phyloP scores from a whole-genome alignment of 768 basidiomycete species.

The Artomyces pyxidatus region DNA sequence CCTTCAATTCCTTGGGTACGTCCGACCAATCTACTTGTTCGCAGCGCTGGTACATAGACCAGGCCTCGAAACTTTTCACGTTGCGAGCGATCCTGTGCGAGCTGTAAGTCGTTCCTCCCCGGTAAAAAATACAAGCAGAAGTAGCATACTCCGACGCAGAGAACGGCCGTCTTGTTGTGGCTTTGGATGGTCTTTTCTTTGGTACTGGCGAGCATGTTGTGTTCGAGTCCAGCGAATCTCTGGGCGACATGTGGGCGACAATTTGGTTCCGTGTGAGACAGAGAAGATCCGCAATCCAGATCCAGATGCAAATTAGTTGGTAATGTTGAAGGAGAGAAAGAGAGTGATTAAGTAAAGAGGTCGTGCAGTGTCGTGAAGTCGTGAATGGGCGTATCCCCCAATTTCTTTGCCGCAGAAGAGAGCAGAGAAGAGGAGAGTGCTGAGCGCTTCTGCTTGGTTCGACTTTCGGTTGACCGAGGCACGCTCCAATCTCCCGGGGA shows the following conservation, averaged over 20 bases:
- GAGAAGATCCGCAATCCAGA: not conserved
- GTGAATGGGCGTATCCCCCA: not conserved
- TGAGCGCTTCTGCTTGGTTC: too few relatives aligned
- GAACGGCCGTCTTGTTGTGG: not conserved
- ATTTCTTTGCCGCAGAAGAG: too few relatives aligned
- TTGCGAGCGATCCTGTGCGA: slow-evolving; percentile 39
- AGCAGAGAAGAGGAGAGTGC: too few relatives aligned
- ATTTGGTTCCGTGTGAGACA: not conserved
- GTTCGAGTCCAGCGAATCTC: slow-evolving; percentile 8
- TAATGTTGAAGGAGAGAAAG: not conserved
- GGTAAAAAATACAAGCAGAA: not conserved
- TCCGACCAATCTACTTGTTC: slow-evolving; percentile 42
- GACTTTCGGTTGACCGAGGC: too few relatives aligned
- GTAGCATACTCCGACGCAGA: slow-evolving; percentile 8
- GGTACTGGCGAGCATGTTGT: not conserved
- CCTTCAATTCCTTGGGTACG: slow-evolving; percentile 31
- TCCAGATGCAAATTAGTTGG: not conserved
- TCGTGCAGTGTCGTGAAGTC: not conserved
- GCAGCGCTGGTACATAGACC: slow-evolving; percentile 40
- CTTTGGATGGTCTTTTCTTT: not conserved
- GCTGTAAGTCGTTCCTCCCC: slow-evolving; percentile 3
- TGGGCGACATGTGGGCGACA: slow-evolving; percentile 2
- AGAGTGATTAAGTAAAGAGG: not conserved
- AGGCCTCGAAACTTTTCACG: slow-evolving; percentile 40
- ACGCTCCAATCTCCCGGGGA: too few relatives aligned